Base-by-base conservation (phyloP, 192 early-diverging fungal species). In the Dissophora globulifera region DNA sequence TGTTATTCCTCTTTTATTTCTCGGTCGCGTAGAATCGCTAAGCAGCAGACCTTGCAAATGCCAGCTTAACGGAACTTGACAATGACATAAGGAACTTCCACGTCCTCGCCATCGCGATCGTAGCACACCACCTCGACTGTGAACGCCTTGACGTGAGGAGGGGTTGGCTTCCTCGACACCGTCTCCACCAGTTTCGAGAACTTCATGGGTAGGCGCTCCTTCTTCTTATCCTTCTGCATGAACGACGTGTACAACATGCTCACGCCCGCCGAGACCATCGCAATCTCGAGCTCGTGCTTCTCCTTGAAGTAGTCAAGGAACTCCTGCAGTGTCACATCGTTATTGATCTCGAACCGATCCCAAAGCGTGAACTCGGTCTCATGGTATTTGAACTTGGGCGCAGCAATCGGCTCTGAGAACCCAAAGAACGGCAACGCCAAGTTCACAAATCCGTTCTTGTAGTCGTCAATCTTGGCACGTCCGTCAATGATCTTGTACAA, bases 361-460 rank as follows among this genome's bases (percentile, higher is more conserved):
- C 98, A 99, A 20, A 97, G 84, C 30, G 90, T 96, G 75, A 91
- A 96, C 78, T 95, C 88, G 0, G 61, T 80, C 58, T 92, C 95
- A 71, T 94, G 82, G 82, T 96, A 98, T 86, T 96, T 90, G 54
- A 87, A 81, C 72, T 90, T 94, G n/a, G 84, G 91, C 5, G 93
- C 92, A 17, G 91, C 88, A 72, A 99, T 95, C 12, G 98, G 98
- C 75, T 99, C 98, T 22, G 98, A 99, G 80, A 99, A 99, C 22
- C 92, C 96, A 89, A 98, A 95, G 91, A 99, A 98, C 23, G 98
- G 96, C 57, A 99, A 78, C 1, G 98, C 96, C 60, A 99, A 80
- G 82, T 99, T 98, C 53, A 98, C 85, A 79, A 99, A 99, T 12
- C 96, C 96, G 79, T 99, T 99, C 87, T 98, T 99, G 89, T 94